A percentile compares a stretch with the other conserved stretches of the same genome.
Evolutionary conservation across 441 rosid species (phyloP).

Genomic region (Erodium moschatum): DNA sequence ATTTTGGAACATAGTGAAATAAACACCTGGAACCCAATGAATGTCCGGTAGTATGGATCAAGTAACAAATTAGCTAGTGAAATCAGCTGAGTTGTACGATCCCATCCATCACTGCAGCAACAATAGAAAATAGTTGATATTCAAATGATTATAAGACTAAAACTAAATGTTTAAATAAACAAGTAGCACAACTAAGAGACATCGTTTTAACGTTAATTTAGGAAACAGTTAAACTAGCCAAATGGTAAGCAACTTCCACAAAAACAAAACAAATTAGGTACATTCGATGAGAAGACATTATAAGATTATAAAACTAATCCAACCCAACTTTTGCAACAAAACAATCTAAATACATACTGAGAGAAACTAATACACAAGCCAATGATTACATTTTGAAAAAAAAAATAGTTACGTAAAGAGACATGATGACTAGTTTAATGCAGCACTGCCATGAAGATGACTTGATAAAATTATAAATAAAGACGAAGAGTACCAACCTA

Average conservation of each 20-base stretch:
- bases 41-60: constrained; percentile 92
- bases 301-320: background rate
- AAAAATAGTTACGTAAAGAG: no score
- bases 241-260: background rate
- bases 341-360: no score
- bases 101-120: constrained; percentile 92
- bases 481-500: constrained; percentile 45
- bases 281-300: background rate
- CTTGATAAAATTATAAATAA: background rate
- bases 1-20: background rate
- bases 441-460: background rate
- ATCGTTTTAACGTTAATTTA: background rate
- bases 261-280: background rate
- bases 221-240: background rate
- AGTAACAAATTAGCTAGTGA: constrained; percentile 86
- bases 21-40: constrained; percentile 87
- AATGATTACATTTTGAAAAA: no score
- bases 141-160: background rate
- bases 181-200: background rate
- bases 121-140: constrained; percentile 17
- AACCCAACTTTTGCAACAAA: no score
- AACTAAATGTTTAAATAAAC: background rate
- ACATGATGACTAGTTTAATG: background rate
- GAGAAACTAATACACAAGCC: no score
- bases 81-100: constrained; percentile 93